Evolutionary conservation across 805 yeast genomes (phyloP), one percentile per base, ranked within the genome.

Genomic region (Wickerhamomyces strasburgensis): DNA sequence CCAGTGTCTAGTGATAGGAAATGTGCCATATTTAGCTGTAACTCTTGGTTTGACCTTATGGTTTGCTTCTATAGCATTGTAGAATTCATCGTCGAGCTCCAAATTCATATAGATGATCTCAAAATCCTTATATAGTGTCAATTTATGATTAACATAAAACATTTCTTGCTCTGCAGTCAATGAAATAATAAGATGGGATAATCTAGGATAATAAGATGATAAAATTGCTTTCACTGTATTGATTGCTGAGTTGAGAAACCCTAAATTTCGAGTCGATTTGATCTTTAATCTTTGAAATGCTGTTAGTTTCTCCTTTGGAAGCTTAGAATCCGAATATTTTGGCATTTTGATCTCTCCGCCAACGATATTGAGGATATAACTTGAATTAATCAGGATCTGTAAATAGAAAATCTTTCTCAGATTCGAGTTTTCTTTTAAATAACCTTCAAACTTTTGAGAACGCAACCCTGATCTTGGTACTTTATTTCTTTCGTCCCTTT

Each of bases 1-100:
- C 73, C 72, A 68, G 17, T 57, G 53, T 18, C 50, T 48, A 2
- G 63, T 61, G 27, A 54, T 44, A 31, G 39, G 48, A 6, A 38
- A 17, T 3, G 55, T 48, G 14, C 58, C 58, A 27, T 39, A 44
- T 5, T 29, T 11, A 8, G 57, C 55, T 54, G 55, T 51, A 24
- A 33, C 45, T 25, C 44, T 40, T 6, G 40, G 35, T 17, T 41
- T 43, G 13, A 41, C 35, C 3, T 32, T 28, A 3, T 23, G 17
- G 25, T 35, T 39, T 19, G 40, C 43, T 2, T 24, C 21, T 13
- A 44, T 15, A 3, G 29, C 17, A 14, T 36, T 23, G 13, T 19
- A 25, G 2, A 43, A 31, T 3, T 27, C 31, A 10, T 42, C 39
- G 25, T 33, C 35, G 9, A 42, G 17, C 2, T 34, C 25, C 11